These are phyloP conservation scores for Delonix regia DNA, from an alignment of 306 rosid species.

Conservation along the genomic window DNA sequence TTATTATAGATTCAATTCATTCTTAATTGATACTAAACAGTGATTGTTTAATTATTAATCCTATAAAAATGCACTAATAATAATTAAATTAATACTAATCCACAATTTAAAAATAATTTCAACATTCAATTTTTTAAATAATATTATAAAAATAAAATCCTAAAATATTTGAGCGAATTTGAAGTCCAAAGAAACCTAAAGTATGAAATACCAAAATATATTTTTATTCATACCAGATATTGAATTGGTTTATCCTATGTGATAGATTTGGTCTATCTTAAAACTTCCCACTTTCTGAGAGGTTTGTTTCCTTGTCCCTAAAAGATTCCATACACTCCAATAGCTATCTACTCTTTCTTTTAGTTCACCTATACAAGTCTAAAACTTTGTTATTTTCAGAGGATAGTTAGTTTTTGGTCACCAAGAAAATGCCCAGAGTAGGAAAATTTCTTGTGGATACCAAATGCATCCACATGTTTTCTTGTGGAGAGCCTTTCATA, in stretches of 20 bases:
- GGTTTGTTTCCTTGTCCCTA: background rate
- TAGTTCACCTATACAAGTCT: background rate
- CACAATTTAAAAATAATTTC: no score
- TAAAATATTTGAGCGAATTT: background rate
- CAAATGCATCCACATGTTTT: constrained; percentile 20
- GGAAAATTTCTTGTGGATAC: constrained; percentile 7
- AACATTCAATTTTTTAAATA: background rate
- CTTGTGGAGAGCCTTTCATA: no score
- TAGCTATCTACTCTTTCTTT: background rate
- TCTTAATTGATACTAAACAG: no score
- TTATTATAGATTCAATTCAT: no score
- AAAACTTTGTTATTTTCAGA: constrained; percentile 12
- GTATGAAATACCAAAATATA: no score
- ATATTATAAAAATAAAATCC: background rate
- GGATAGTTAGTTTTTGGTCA: background rate
- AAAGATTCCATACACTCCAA: constrained; percentile 12
- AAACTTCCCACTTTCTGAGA: no score
- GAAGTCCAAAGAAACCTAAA: no score
- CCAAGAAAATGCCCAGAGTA: constrained; percentile 24
- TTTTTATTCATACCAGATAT: no score
- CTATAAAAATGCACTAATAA: no score
- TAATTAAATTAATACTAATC: no score
- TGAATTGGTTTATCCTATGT: no score
- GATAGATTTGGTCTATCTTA: background rate
- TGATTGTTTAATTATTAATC: no score